phyloP scores from a whole-genome alignment of 768 basidiomycete genomes.

The Serendipita indica region DNA sequence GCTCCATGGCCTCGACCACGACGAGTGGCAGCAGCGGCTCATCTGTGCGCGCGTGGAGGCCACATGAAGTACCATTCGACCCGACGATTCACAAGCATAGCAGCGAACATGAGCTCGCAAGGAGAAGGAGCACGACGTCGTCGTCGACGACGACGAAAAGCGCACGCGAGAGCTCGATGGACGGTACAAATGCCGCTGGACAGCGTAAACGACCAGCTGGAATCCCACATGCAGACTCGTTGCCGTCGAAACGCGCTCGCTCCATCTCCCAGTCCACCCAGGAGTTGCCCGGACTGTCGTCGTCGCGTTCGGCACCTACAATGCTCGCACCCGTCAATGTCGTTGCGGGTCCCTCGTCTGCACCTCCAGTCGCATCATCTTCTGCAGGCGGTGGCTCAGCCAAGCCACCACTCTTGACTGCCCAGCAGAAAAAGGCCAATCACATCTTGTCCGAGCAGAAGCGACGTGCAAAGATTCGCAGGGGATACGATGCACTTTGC shows the following conservation, averaged over 20 bases:
- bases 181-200: neutral
- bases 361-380: too few relatives aligned
- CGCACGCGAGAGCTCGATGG: neutral
- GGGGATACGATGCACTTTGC: conserved; percentile 80
- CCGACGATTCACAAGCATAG: neutral
- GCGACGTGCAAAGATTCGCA: conserved; percentile 75
- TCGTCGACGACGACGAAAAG: neutral
- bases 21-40: neutral
- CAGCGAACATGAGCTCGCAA: neutral
- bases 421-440: conserved; percentile 82
- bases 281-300: neutral
- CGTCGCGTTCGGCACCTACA: neutral
- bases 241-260: conserved; percentile 5
- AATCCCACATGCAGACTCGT: neutral
- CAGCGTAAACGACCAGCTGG: neutral
- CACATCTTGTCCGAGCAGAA: conserved; percentile 93
- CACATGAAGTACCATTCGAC: neutral
- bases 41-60: conserved; percentile 8
- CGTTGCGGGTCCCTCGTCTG: too few relatives aligned
- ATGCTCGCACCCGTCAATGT: neutral
- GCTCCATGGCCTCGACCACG: neutral
- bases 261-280: neutral
- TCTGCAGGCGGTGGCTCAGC: too few relatives aligned
- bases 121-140: neutral
- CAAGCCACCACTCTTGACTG: conserved; percentile 44